These are phyloP conservation scores for Pseudotulostoma volvatum DNA, from an alignment of 495 filamentous ascomycete genomes.

Conservation along the genomic window DNA sequence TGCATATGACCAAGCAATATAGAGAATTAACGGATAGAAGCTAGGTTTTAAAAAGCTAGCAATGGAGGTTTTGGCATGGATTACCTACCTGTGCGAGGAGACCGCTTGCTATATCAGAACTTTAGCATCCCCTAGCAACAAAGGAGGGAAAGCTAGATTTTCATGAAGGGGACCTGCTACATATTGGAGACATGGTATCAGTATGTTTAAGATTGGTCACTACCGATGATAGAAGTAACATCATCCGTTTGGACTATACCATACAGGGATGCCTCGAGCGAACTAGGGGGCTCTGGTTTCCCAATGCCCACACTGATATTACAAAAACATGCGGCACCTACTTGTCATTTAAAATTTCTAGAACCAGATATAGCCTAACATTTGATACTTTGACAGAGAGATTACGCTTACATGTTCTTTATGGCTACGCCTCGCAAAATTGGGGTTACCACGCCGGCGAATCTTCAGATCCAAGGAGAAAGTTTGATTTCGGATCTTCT, in stretches of 20 bases:
- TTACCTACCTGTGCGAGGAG: constrained; percentile 7
- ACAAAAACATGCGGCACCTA: constrained; percentile 6
- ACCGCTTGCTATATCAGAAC: constrained; percentile 2
- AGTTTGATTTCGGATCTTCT: no score
- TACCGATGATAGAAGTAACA: constrained; percentile 24
- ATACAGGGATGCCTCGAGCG: constrained; percentile 25
- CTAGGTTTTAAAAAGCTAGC: constrained; percentile 2
- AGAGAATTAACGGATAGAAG: constrained; percentile 6
- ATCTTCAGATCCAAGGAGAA: no score
- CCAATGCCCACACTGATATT: constrained; percentile 4
- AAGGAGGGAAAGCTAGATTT: constrained; percentile 9
- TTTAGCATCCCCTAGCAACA: constrained; percentile 22
- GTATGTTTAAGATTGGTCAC: no score
- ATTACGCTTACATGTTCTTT: no score
- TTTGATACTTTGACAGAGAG: constrained; percentile 8
- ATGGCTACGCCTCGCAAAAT: no score
- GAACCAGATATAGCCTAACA: no score
- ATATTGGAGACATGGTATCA: constrained; percentile 23
- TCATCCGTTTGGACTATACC: constrained; percentile 33
- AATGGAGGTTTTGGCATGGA: constrained; percentile 5
- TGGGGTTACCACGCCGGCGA: no score
- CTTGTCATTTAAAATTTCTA: no score
- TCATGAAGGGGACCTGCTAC: constrained; percentile 17
- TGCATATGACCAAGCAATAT: constrained; percentile 5
- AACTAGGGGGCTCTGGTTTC: neutral